Base-by-base conservation (phyloP, 176 grass and related monocot genomes). In the Triticum timopheevii region DNA sequence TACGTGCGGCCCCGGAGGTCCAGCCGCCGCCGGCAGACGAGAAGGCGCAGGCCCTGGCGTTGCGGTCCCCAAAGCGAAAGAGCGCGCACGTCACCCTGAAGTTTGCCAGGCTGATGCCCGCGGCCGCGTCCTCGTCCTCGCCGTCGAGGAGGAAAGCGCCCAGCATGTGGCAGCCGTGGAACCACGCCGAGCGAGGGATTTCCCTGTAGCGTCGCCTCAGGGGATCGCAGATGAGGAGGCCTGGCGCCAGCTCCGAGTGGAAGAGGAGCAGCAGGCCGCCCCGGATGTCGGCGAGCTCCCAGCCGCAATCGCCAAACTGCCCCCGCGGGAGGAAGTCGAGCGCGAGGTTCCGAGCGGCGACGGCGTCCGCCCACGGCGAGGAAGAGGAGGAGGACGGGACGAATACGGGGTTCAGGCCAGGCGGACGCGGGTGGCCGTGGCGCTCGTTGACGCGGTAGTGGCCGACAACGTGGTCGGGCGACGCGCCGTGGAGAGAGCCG, bases 1-100 rank as follows among this genome's bases (percentile, higher is more conserved):
- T 42, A 24, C 39, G 39, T 13, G 4, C 17, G 68, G 9, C 22
- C 5, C n/a, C n/a, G 11, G 70, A 25, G 39, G 71, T 47, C 71
- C 71, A 74, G 23, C 23, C 3, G 23, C 40, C 23, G 20, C 0
- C 69, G 23, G 23, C 23, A 13, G 71, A 74, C n/a, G 40, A 74
- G 71, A 74, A 74, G 6, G 23, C 23, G 40, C 40, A 47, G 13
- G 71, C 71, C n/a, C 23, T 47, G 13, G 40, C 71, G 12, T 47
- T 6, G n/a, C 71, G 6, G 5, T 9, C 6, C 6, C 54, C 7
- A 9, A 59, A 20, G 71, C 6, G 6, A 74, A 15, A 16, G 12
- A 74, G 40, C n/a, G 6, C n/a, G 71, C 71, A 74, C 13, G 71
- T 47, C 23, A 74, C 71, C 71, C 71, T 8, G 71, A 74, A 74